Evolutionary conservation across 805 yeast species (phyloP).

Genomic region (Starmerella apis): DNA sequence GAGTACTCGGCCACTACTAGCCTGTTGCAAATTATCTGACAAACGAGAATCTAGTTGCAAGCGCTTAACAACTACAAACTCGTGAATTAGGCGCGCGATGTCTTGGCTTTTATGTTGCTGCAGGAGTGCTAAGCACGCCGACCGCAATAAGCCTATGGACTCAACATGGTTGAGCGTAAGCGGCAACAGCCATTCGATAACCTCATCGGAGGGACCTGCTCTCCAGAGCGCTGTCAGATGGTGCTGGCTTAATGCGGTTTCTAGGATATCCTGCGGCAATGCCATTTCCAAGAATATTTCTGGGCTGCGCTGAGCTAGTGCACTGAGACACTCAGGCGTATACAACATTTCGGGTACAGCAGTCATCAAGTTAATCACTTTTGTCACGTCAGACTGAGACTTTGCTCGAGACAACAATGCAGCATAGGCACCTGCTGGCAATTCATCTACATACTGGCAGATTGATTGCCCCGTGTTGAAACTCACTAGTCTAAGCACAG

Average conservation of each 20-base stretch:
- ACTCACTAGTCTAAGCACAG: constrained; percentile 11
- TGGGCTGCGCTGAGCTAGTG: constrained; percentile 15
- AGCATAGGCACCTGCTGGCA: constrained; percentile 7
- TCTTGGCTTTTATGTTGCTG: background rate
- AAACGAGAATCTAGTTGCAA: background rate
- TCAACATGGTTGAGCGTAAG: constrained; percentile 7
- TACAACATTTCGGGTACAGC: constrained; percentile 11
- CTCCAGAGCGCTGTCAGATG: constrained; percentile 18
- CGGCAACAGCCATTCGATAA: constrained; percentile 20
- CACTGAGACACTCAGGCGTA: constrained; percentile 13
- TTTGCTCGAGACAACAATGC: constrained; percentile 5
- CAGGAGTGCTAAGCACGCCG: constrained; percentile 7
- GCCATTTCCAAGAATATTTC: constrained; percentile 11
- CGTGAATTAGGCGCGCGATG: background rate
- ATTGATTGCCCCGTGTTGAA: background rate
- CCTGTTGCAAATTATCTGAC: background rate
- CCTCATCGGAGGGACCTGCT: constrained; percentile 5
- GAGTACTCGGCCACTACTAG: background rate
- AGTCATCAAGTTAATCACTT: constrained; percentile 1
- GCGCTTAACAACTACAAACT: constrained; percentile 2
- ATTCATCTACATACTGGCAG: background rate
- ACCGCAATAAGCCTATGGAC: constrained; percentile 14
- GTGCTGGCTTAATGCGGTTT: constrained; percentile 3
- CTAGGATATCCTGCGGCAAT: constrained; percentile 15
- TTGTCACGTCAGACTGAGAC: background rate